Evolutionary conservation across 768 basidiomycete species (phyloP).

Genomic region (Lanmaoa rubissima): DNA sequence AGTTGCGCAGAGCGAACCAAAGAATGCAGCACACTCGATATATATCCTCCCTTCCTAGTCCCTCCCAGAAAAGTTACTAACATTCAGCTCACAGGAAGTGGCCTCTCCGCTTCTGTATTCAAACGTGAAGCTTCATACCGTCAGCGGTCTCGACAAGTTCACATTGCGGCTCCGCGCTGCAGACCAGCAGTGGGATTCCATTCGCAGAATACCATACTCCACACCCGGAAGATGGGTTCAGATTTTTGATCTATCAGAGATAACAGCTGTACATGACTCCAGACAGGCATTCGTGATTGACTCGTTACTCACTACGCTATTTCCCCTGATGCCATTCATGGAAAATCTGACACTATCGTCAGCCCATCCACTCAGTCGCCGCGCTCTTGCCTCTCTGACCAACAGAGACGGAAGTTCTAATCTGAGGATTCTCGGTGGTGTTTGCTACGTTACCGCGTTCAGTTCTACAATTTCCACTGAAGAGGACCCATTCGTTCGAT

Average conservation of each 20-base stretch:
- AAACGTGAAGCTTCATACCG: constrained; percentile 43
- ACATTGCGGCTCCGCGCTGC: constrained; percentile 53
- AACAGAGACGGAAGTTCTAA: constrained; percentile 49
- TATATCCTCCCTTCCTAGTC: not conserved
- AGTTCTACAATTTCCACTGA: constrained; percentile 24
- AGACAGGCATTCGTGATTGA: constrained; percentile 55
- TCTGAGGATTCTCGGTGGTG: constrained; percentile 52
- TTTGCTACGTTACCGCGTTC: constrained; percentile 46
- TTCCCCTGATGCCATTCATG: constrained; percentile 68
- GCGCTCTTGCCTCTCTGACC: constrained; percentile 51
- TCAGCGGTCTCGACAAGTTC: constrained; percentile 53
- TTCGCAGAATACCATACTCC: constrained; percentile 83
- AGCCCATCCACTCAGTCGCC: constrained; percentile 57
- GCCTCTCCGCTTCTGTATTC: constrained; percentile 66
- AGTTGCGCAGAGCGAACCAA: not conserved
- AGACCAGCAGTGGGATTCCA: constrained; percentile 84
- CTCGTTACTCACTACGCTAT: constrained; percentile 58
- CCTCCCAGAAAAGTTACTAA: constrained; percentile 13
- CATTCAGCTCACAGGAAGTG: constrained; percentile 47
- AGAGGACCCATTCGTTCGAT: constrained; percentile 56
- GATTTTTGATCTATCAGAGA: constrained; percentile 62
- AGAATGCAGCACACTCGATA: not conserved
- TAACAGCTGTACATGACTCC: constrained; percentile 43
- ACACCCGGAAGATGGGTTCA: constrained; percentile 88
- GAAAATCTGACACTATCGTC: constrained; percentile 51